Base-by-base conservation (phyloP, 371 early-diverging fungal genomes). In the Coemansia sp. region DNA sequence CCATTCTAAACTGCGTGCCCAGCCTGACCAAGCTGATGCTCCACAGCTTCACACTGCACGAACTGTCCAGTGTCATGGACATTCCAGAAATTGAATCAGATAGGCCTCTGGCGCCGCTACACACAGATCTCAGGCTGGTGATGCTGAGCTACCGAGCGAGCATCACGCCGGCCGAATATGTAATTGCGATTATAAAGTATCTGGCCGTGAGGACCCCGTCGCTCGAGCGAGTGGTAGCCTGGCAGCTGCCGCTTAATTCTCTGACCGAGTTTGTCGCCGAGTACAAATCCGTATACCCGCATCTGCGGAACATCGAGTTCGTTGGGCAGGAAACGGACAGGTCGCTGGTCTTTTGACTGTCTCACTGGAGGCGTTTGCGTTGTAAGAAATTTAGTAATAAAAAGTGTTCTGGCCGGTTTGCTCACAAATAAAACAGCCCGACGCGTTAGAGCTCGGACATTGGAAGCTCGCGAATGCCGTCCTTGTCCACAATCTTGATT, bases 401-500 rank as follows among this genome's bases (percentile, higher is more conserved):
- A 43, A 43, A 8, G 2, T 7, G 8, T 10, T 43, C 10, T 43
- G 10, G 43, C 43, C n/a, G n/a, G n/a, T n/a, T n/a, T n/a, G 16
- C 4, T 43, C 43, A 56, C 14, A 55, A 24, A 55, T 40, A 40
- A 31, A 55, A n/a, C 1, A 40, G 40, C n/a, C 12, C 42, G 11
- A 29, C 6, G 6, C 9, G 29, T 57, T 58, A 58, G 2, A 58
- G 32, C 46, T 58, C 59, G 11, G 48, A 44, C 59, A 64, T 51
- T 6, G 38, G 33, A n/a, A 67, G 40, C 36, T 47, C 60, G n/a
- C 72, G 77, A 50, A 93, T 87, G 51, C 98, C 98, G 69, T 92
- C 85, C 75, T 84, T 86, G 81, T 92, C 90, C 32, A 91, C 83
- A 36, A 97, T 78, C 82, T 95, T 90, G 80, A 93, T 82, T 40